phyloP scores from a whole-genome alignment of 495 filamentous ascomycete species.

The Hyaloscypha bicolor region DNA sequence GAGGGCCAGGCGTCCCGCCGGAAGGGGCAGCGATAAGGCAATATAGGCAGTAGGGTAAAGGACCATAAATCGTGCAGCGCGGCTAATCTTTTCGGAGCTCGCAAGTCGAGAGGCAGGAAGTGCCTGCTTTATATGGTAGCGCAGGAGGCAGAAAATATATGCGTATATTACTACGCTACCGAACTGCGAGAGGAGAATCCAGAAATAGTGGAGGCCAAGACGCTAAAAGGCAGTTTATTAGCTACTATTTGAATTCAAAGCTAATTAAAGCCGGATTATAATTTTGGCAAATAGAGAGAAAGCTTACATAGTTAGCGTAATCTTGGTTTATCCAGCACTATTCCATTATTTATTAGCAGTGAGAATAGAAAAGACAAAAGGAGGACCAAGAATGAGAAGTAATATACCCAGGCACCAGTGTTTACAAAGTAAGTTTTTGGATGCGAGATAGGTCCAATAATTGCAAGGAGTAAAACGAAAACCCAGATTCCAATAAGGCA shows the following conservation, averaged over 20 bases:
- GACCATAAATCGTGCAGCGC: conserved; percentile 15
- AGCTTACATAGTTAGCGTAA: conserved; percentile 12
- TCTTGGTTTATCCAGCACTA: conserved; percentile 26
- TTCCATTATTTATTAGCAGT: conserved; percentile 9
- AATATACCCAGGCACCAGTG: conserved; percentile 56
- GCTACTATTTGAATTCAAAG: conserved; percentile 2
- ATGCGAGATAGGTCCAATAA: conserved; percentile 49
- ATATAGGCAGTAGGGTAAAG: conserved; percentile 17
- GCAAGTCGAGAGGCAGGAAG: conserved; percentile 8
- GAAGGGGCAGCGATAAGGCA: conserved; percentile 15
- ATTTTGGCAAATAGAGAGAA: neutral
- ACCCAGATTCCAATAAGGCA: conserved; percentile 51
- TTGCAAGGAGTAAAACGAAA: conserved; percentile 52
- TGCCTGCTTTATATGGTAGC: conserved; percentile 14
- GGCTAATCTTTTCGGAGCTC: conserved; percentile 11
- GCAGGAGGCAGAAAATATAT: conserved; percentile 56
- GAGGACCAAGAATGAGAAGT: conserved; percentile 12
- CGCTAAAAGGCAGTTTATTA: conserved; percentile 34
- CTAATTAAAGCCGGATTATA: conserved; percentile 5
- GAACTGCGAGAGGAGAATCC: conserved; percentile 67
- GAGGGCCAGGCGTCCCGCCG: conserved; percentile 13
- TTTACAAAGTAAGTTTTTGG: conserved; percentile 50
- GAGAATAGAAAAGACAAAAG: conserved; percentile 1
- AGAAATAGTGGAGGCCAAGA: conserved; percentile 65
- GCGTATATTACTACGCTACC: conserved; percentile 61